Percentiles rank a stretch among this genome's conserved stretches.
phyloP scores from a whole-genome alignment of 352 stramenopile genomes.

The Achlya hypogyna region DNA sequence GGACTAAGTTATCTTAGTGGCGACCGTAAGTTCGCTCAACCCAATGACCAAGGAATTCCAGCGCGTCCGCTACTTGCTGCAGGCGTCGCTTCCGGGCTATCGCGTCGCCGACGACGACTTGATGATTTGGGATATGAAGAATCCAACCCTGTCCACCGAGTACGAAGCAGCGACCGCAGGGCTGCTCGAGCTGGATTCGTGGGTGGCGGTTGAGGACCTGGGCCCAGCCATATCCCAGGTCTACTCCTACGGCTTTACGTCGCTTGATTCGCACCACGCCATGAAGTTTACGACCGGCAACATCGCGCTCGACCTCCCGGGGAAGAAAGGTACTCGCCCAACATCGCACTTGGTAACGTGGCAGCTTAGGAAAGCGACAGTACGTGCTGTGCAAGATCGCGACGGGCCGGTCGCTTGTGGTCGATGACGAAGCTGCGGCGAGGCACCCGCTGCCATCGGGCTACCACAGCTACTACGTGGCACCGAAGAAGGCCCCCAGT shows the following conservation, averaged over 20 bases:
- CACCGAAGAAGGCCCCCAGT: slow-evolving; percentile 23
- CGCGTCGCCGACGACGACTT: slow-evolving; percentile 43
- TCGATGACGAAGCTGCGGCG: slow-evolving; percentile 39
- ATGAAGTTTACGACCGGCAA: slow-evolving; percentile 69
- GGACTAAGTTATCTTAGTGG: slow-evolving; percentile 13
- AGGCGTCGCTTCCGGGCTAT: slow-evolving; percentile 43
- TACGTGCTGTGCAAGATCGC: slow-evolving; percentile 69
- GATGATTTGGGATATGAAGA: slow-evolving; percentile 64
- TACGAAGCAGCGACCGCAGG: slow-evolving; percentile 43
- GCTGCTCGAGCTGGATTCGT: slow-evolving; percentile 62
- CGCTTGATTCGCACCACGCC: slow-evolving; percentile 31
- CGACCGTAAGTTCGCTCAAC: slow-evolving; percentile 16
- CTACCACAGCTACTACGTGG: slow-evolving; percentile 68
- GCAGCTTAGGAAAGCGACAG: slow-evolving; percentile 29
- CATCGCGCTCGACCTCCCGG: slow-evolving; percentile 23
- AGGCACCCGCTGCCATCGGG: slow-evolving; percentile 35
- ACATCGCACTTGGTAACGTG: slow-evolving; percentile 23
- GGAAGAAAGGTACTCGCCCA: slow-evolving; percentile 16
- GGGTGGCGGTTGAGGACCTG: slow-evolving; percentile 60
- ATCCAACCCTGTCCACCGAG: slow-evolving; percentile 39
- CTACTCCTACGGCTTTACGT: slow-evolving; percentile 44
- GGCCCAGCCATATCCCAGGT: slow-evolving; percentile 43
- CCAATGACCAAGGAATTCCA: slow-evolving; percentile 41
- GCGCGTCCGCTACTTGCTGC: slow-evolving; percentile 52
- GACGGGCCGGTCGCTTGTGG: slow-evolving; percentile 45